Evolutionary conservation across 495 filamentous ascomycete species (phyloP), one percentile per base, ranked within the genome.

Genomic region (Hypoxylon trugodes): DNA sequence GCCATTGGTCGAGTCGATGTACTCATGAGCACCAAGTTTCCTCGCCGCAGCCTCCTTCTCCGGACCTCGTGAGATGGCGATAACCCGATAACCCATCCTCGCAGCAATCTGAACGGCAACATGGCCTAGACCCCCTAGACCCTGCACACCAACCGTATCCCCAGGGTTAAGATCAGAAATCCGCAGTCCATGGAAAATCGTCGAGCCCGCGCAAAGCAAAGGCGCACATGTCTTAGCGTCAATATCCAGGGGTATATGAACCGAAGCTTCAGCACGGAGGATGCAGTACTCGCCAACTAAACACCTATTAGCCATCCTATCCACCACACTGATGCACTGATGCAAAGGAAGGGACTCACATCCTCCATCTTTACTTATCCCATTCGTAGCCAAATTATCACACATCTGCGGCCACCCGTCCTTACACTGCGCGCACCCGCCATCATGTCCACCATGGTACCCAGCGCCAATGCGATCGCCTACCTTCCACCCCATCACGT

Each of bases 151-250:
- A 10, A 90, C 86, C 0, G 79, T 76, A 8, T 78, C 77, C 40
- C 87, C 87, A 0, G 76, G 71, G 3, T 71, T 57, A 42, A 89
- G 72, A 24, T 81, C 73, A 73, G 84, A 79, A 8, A 79, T 73
- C 4, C 86, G 80, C n/a, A 90, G 83, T 3, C 81, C 81, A 73
- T 87, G 89, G 81, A 89, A 90, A 22, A 87, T 82, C 9, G 87
- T 88, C 30, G 88, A 79, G 19, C 88, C 89, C 0, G 89, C 87
- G 73, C 88, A 91, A 25, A 91, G 81, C 12, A 90, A 77, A 0
- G 88, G 87, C 0, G 87, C 86, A 54, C 76, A 81, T 55, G 84
- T 75, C 8, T 79, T 83, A 0, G 86, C 79, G 48, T 87, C 78
- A 24, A 85, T 73, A 32, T 84, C 73, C 1, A 68, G 59, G 10